Conservation (phyloP, 441 rosid genomes). For the Aquilaria agallochum region DNA sequence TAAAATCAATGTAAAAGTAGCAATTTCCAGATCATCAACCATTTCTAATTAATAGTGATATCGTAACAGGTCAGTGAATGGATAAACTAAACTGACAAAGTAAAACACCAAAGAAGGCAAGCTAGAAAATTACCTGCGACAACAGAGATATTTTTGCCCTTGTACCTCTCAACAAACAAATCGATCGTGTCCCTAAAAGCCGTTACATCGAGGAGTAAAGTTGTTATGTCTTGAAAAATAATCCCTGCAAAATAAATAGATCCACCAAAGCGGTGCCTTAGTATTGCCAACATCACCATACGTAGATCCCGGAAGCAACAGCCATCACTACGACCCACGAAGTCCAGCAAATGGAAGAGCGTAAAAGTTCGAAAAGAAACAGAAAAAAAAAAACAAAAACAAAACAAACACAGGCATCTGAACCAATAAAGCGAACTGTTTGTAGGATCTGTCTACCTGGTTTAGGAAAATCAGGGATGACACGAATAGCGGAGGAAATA, state of each 20-base stretch:
- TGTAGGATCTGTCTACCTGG: constrained; percentile 38
- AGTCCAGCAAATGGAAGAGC: background rate
- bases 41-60: too few species aligned
- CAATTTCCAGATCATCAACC: too few species aligned
- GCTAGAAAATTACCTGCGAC: constrained; percentile 62
- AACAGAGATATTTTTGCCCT: constrained; percentile 61
- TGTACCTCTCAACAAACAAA: constrained; percentile 92
- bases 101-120: background rate
- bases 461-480: constrained; percentile 92
- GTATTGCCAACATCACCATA: constrained; percentile 1
- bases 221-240: constrained; percentile 90
- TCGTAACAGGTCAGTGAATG: too few species aligned
- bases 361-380: background rate
- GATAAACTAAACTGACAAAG: too few species aligned
- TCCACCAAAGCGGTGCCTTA: background rate
- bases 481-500: constrained; percentile 71
- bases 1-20: too few species aligned
- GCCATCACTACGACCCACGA: background rate
- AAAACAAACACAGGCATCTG: background rate
- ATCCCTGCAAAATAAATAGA: constrained; percentile 51
- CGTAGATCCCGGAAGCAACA: background rate
- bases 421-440: background rate
- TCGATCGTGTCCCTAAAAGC: constrained; percentile 88
- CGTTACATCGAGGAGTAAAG: constrained; percentile 72
- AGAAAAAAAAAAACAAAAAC: background rate